phyloP scores from a whole-genome alignment of 2,329 filamentous ascomycete genomes.

The Chaetomium olivaceum region DNA sequence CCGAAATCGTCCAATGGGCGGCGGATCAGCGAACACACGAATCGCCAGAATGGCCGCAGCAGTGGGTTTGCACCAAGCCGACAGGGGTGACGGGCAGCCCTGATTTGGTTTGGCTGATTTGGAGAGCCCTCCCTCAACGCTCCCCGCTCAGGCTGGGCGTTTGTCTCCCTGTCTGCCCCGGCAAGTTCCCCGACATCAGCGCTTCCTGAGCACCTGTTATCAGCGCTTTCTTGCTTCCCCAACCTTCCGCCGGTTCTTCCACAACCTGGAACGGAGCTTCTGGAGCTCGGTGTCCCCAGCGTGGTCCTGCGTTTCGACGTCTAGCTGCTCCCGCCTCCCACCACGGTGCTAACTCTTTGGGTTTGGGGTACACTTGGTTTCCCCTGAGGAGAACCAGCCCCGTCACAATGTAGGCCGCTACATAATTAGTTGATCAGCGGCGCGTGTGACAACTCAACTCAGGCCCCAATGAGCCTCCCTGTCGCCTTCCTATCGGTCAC shows the following conservation, averaged over 20 bases:
- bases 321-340: too few species aligned
- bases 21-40: neutral
- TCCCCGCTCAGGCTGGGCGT: neutral
- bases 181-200: neutral
- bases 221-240: neutral
- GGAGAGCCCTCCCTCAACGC: neutral
- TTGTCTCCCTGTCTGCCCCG: neutral
- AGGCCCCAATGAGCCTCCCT: neutral
- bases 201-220: neutral
- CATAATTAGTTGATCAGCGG: neutral
- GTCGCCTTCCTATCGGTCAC: neutral
- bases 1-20: slow-evolving; percentile 17
- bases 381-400: neutral
- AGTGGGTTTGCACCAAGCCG: neutral
- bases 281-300: neutral
- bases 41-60: neutral
- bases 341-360: neutral
- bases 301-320: too few species aligned
- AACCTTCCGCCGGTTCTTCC: neutral
- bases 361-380: neutral
- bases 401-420: too few species aligned
- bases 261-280: neutral
- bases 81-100: slow-evolving; percentile 22
- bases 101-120: slow-evolving; percentile 6
- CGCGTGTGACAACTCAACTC: neutral